phyloP scores from a whole-genome alignment of 2,329 filamentous ascomycete genomes.

The Celoporthe dispersa region DNA sequence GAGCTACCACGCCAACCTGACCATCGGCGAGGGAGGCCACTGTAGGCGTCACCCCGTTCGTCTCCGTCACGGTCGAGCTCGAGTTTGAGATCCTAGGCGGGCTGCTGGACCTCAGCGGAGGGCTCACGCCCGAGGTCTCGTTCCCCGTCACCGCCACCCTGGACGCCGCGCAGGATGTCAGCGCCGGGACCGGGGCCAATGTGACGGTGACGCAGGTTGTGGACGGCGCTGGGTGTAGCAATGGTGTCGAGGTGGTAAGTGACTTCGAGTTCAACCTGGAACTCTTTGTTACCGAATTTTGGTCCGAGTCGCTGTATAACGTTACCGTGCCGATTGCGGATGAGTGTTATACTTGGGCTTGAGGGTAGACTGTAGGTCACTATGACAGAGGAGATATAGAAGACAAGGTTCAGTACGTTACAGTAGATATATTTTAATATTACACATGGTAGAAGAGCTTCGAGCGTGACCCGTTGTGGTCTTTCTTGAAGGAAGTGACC shows the following conservation, averaged over 20 bases:
- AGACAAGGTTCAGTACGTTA: not conserved
- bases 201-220: constrained; percentile 22
- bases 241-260: constrained; percentile 35
- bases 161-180: constrained; percentile 31
- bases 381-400: too few species aligned
- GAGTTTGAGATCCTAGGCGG: constrained; percentile 35
- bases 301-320: constrained; percentile 35
- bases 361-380: not conserved
- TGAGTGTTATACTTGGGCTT: constrained; percentile 36
- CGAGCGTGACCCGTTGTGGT: too few species aligned
- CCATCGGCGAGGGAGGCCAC: constrained; percentile 32
- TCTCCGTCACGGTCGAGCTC: constrained; percentile 33
- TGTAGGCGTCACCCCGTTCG: constrained; percentile 34
- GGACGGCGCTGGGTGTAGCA: constrained; percentile 29
- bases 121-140: constrained; percentile 35
- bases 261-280: constrained; percentile 36
- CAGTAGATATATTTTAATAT: not conserved
- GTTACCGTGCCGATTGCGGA: constrained; percentile 35
- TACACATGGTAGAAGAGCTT: too few species aligned
- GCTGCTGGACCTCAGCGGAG: constrained; percentile 35
- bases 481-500: too few species aligned
- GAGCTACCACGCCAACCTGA: constrained; percentile 30
- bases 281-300: constrained; percentile 36
- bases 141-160: constrained; percentile 36
- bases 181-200: constrained; percentile 18